Conservation (phyloP, 257 asterid species). For the Penstemon barbatus region DNA sequence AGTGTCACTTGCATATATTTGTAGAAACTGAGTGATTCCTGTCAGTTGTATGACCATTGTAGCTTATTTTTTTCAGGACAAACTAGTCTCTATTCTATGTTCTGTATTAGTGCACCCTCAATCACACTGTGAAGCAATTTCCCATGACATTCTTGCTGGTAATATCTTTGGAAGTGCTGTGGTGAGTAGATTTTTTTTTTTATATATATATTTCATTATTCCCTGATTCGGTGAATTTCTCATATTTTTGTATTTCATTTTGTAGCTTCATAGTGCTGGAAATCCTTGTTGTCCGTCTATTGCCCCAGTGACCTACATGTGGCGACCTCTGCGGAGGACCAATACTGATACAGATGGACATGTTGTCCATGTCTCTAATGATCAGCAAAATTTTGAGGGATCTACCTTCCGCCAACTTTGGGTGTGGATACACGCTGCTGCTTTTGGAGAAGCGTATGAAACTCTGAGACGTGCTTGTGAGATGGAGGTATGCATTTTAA, state of each 20-base stretch:
- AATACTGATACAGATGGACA: constrained; percentile 28
- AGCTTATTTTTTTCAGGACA: constrained; percentile 48
- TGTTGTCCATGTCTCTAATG: constrained; percentile 24
- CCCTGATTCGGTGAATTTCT: constrained; percentile 12
- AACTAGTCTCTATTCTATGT: constrained; percentile 47
- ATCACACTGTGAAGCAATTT: constrained; percentile 41
- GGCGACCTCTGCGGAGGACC: constrained; percentile 49
- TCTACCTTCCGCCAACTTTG: constrained; percentile 54
- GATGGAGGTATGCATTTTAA: constrained; percentile 40
- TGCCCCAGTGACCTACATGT: constrained; percentile 88
- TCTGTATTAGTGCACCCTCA: constrained; percentile 59
- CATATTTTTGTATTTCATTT: constrained; percentile 27
- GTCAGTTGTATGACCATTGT: constrained; percentile 3
- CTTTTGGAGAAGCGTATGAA: constrained; percentile 69
- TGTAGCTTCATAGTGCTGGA: constrained; percentile 70
- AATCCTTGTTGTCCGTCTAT: constrained; percentile 40
- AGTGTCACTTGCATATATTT: background rate
- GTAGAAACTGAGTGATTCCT: constrained; percentile 11
- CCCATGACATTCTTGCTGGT: constrained; percentile 54
- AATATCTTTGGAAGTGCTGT: constrained; percentile 59
- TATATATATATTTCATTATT: constrained; percentile 12
- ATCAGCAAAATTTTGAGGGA: constrained; percentile 28
- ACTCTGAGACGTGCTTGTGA: constrained; percentile 58
- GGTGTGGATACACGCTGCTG: constrained; percentile 91
- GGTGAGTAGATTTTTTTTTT: constrained; percentile 44